Percentiles rank a stretch among this genome's conserved stretches.
These are phyloP conservation scores for Epichloe hybrida DNA, from an alignment of 2,329 filamentous ascomycete genomes.

Conservation along the genomic window DNA sequence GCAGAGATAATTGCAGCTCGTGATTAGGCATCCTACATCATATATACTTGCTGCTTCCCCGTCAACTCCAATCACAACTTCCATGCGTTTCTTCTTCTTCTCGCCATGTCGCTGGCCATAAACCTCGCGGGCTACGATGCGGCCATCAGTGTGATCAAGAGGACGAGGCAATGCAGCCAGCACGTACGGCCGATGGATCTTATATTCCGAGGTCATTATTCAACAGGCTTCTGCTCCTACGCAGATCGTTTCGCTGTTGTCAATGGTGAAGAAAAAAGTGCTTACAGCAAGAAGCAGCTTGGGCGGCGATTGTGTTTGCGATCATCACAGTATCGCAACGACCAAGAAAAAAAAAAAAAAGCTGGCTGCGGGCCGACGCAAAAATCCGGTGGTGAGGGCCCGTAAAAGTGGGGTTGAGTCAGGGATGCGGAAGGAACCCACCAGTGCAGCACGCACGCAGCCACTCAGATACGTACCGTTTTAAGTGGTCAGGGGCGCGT, in stretches of 20 bases:
- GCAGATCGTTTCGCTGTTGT: background rate
- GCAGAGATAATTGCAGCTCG: too few relatives aligned
- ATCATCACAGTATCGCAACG: background rate
- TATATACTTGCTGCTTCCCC: conserved; percentile 54
- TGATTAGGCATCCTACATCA: conserved; percentile 32
- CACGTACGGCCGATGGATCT: conserved; percentile 51
- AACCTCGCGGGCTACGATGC: conserved; percentile 46
- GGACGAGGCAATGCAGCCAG: conserved; percentile 46
- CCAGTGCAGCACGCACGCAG: background rate
- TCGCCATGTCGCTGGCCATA: conserved; percentile 43
- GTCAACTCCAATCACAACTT: conserved; percentile 50
- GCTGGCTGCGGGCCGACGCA: conserved; percentile 17
- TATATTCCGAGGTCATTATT: conserved; percentile 44
- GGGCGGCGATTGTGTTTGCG: background rate
- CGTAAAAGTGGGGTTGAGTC: conserved; percentile 9
- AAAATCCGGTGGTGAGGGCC: conserved; percentile 23
- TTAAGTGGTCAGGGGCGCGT: conserved; percentile 5
- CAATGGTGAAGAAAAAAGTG: background rate
- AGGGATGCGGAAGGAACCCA: background rate
- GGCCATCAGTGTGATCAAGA: conserved; percentile 36
- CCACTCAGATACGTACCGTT: conserved; percentile 9
- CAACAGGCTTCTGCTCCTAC: background rate
- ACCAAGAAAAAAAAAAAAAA: conserved; percentile 22
- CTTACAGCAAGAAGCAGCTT: background rate
- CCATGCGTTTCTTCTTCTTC: conserved; percentile 49